Evolutionary conservation across 805 yeast genomes (phyloP), one percentile per base, ranked within the genome.

Genomic region (Candida arabinofermentans): DNA sequence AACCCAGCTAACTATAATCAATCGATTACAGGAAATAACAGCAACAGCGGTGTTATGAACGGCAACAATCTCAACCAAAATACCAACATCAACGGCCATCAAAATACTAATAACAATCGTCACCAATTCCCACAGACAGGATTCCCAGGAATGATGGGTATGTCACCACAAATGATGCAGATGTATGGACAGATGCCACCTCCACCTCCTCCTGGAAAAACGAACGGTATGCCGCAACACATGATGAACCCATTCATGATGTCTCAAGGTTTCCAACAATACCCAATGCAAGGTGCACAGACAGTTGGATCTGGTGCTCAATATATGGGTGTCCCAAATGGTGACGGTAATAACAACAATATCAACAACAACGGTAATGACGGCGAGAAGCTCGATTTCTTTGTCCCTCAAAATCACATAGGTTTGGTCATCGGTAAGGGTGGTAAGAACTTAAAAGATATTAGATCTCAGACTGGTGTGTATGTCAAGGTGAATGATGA

Each of bases 351-450:
- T 17, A 5, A 5, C 18, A 29, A 29, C 18, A 29, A 29, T 16
- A 29, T 30, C 42, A 6, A 46, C 46, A 37, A 43, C 53, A 14
- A 42, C 39, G 33, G 24, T 46, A 37, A 43, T 24, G 43, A 48
- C 10, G 51, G 49, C 8, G 85, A 75, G 52, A 75, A 75, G 53
- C 70, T 75, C 40, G 90, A 83, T 45, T 70, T 87, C 3, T 81
- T 67, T 50, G 87, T 88, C 34, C 89, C 95, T 19, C 81, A 82
- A 56, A 77, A 77, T 27, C 83, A 74, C 61, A 89, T 88, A 30
- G 96, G 96, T 1, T 77, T 86, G 30, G 81, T 88, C 22, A 88
- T 88, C 45, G 96, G 96, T 1, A 86, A 81, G 62, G 87, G 88
- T 24, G 96, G 96, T 16, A 79, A 83, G 54, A 84, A 82, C 51